Conservation (phyloP, 306 rosid genomes). For the Biancaea sappan region DNA sequence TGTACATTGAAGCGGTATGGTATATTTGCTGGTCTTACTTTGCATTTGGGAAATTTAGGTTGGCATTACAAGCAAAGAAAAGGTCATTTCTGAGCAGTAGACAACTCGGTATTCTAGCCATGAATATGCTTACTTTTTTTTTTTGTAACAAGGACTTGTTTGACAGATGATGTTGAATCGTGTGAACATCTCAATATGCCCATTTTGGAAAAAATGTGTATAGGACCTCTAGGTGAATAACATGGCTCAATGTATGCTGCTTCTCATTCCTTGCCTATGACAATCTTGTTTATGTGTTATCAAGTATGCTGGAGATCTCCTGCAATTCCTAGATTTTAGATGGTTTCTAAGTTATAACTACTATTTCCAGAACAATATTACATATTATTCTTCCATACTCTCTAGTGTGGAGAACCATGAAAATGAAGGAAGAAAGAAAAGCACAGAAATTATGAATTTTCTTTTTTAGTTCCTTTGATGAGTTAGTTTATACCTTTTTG, state of each 20-base stretch:
- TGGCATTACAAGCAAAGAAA: not conserved
- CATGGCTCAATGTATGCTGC: not conserved
- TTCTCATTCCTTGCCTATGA: not conserved
- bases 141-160: no score
- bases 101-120: not conserved
- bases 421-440: not conserved
- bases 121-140: not conserved
- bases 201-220: not conserved
- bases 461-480: no score
- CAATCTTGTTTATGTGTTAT: not conserved
- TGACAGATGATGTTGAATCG: not conserved
- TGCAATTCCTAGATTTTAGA: no score
- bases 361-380: not conserved
- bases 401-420: not conserved
- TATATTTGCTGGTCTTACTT: no score
- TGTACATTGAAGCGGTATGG: no score
- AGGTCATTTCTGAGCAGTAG: not conserved
- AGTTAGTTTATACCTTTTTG: no score
- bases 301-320: not conserved
- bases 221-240: not conserved
- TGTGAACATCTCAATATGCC: not conserved
- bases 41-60: not conserved
- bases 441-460: not conserved
- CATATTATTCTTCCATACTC: not conserved
- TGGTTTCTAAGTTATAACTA: not conserved